A percentile compares a stretch with the other conserved stretches of the same genome.
These are phyloP conservation scores for Lentinula lateritia DNA, from an alignment of 768 basidiomycete genomes.

Conservation along the genomic window DNA sequence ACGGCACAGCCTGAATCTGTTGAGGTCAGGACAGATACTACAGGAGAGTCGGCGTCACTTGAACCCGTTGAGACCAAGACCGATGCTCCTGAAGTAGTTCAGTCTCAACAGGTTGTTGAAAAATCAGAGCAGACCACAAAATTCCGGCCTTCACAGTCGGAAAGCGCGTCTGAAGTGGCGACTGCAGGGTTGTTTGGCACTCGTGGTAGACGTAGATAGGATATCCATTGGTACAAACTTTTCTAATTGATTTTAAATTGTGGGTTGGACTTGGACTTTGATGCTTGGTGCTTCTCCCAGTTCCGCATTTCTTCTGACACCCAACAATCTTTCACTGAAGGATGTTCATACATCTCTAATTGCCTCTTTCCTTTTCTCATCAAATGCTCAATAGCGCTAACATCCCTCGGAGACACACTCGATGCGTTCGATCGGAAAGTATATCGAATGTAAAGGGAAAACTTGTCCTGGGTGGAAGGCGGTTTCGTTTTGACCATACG, in stretches of 20 bases:
- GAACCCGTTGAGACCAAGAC: background rate
- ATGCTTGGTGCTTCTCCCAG: constrained; percentile 41
- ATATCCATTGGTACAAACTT: background rate
- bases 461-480: constrained; percentile 49
- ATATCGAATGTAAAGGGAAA: constrained; percentile 63
- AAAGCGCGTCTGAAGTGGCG: constrained; percentile 14
- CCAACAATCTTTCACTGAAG: constrained; percentile 67
- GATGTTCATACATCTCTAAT: constrained; percentile 63
- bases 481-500: constrained; percentile 74
- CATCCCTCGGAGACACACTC: constrained; percentile 56
- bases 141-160: background rate
- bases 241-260: background rate
- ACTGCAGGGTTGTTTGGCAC: constrained; percentile 19
- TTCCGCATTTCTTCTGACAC: constrained; percentile 65
- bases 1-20: constrained; percentile 9
- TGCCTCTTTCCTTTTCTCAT: constrained; percentile 65
- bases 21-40: background rate
- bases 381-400: constrained; percentile 70
- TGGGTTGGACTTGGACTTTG: too few relatives aligned
- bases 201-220: background rate
- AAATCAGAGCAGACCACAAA: constrained; percentile 1
- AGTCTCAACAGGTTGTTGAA: background rate
- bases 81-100: background rate
- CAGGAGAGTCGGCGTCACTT: background rate
- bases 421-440: constrained; percentile 62